A percentile compares a stretch with the other conserved stretches of the same genome.
phyloP scores from a whole-genome alignment of 805 yeast genomes.

The Ogataea siamensis region DNA sequence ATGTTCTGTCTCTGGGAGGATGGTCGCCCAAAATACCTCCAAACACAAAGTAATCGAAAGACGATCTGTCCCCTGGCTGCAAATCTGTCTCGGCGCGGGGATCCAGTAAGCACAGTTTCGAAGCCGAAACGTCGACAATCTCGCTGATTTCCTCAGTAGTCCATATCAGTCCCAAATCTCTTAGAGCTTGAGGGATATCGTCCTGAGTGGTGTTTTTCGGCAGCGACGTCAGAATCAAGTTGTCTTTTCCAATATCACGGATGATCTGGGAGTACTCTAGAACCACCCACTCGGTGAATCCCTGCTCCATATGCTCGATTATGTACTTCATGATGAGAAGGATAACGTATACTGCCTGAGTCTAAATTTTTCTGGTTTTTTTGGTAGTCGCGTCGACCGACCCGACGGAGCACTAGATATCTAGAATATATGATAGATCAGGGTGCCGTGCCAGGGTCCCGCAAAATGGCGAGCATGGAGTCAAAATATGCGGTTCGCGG shows the following conservation, averaged over 20 bases:
- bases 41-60: slow-evolving; percentile 86
- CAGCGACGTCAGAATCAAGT: slow-evolving; percentile 73
- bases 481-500: too few relatives aligned
- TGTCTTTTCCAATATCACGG: slow-evolving; percentile 75
- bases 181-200: slow-evolving; percentile 62
- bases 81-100: slow-evolving; percentile 81
- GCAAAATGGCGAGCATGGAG: too few relatives aligned
- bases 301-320: slow-evolving; percentile 96
- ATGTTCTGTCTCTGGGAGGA: slow-evolving; percentile 91
- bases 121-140: slow-evolving; percentile 44
- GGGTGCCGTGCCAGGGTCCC: too few relatives aligned
- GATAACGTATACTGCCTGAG: background rate
- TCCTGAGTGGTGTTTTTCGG: slow-evolving; percentile 57
- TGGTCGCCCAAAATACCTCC: slow-evolving; percentile 97
- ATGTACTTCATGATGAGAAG: slow-evolving; percentile 70
- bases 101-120: slow-evolving; percentile 78
- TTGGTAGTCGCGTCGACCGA: slow-evolving; percentile 11
- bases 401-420: too few relatives aligned
- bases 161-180: slow-evolving; percentile 71
- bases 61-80: slow-evolving; percentile 60
- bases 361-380: too few relatives aligned
- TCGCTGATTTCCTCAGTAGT: slow-evolving; percentile 70
- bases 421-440: too few relatives aligned
- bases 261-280: slow-evolving; percentile 83
- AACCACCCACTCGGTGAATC: slow-evolving; percentile 94